A percentile compares a stretch with the other conserved stretches of the same genome.
phyloP scores from a whole-genome alignment of 306 rosid species.

The Ammopiptanthus mongolicus region DNA sequence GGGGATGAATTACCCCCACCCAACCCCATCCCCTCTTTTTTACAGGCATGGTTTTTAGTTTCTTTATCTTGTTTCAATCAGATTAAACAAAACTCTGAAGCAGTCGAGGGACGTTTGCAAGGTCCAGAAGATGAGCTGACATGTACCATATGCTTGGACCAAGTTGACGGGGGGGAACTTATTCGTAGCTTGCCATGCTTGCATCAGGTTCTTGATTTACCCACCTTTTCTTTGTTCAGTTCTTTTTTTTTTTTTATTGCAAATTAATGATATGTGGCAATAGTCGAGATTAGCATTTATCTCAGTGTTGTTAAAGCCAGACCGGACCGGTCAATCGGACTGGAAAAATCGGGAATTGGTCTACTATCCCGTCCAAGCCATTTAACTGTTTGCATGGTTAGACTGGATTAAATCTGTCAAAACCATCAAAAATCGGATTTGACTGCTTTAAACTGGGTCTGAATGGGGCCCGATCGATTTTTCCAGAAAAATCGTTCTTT shows the following conservation, averaged over 20 bases:
- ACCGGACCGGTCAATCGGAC: too few species aligned
- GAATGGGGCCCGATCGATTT: too few species aligned
- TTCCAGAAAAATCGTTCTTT: too few species aligned
- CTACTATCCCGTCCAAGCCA: too few species aligned
- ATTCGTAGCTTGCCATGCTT: conserved; percentile 53
- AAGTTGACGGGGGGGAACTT: conserved; percentile 40
- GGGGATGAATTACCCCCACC: neutral
- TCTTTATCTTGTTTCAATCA: conserved; percentile 15
- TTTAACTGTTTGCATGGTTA: too few species aligned
- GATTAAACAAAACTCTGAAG: conserved; percentile 24
- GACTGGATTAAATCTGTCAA: too few species aligned
- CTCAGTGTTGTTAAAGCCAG: neutral
- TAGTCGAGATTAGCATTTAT: neutral
- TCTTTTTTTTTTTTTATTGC: neutral
- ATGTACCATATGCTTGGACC: conserved; percentile 49
- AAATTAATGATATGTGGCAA: neutral
- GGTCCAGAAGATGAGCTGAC: conserved; percentile 33
- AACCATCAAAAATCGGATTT: too few species aligned
- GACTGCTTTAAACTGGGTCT: too few species aligned
- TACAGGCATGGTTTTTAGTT: neutral
- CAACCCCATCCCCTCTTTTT: neutral
- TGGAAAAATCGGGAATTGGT: too few species aligned
- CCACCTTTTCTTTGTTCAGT: neutral
- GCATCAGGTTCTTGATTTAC: conserved; percentile 46
- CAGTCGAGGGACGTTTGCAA: conserved; percentile 15